These are phyloP conservation scores for Glaciozyma martinii DNA, from an alignment of 768 basidiomycete species.

Conservation along the genomic window DNA sequence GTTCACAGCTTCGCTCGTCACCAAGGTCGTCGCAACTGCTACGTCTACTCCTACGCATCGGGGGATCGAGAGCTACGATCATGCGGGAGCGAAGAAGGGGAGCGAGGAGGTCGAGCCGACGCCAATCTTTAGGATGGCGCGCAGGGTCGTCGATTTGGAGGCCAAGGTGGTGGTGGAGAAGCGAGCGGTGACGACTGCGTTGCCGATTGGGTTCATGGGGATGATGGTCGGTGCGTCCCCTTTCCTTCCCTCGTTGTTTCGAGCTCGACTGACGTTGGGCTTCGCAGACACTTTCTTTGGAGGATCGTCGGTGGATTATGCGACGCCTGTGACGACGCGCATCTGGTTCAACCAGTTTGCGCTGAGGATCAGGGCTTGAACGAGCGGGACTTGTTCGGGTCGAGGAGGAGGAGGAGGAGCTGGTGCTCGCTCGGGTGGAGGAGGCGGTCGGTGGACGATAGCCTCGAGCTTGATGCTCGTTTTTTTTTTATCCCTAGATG, in stretches of 20 bases:
- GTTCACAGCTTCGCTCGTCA: not conserved
- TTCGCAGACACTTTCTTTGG: slow-evolving; percentile 31
- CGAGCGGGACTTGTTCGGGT: no score
- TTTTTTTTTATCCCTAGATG: no score
- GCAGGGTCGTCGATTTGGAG: slow-evolving; percentile 1
- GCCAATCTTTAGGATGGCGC: not conserved
- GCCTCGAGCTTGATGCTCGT: no score
- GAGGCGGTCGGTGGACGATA: no score
- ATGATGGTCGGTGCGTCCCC: slow-evolving; percentile 20
- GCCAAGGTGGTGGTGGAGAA: not conserved
- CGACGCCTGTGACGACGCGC: not conserved
- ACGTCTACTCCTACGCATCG: not conserved
- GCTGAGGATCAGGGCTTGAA: no score
- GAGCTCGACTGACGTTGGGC: not conserved
- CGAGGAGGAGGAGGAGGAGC: no score
- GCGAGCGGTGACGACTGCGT: slow-evolving; percentile 7
- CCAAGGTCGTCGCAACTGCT: not conserved
- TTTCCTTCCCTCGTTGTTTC: not conserved
- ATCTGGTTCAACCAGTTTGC: no score
- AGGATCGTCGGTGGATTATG: slow-evolving; percentile 12
- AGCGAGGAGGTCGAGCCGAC: not conserved
- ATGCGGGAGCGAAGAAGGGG: not conserved
- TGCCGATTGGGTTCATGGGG: slow-evolving; percentile 11
- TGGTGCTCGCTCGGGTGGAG: no score
- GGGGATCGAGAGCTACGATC: not conserved